Base-by-base conservation (phyloP, 768 basidiomycete species). In the Kwoniella sp. region DNA sequence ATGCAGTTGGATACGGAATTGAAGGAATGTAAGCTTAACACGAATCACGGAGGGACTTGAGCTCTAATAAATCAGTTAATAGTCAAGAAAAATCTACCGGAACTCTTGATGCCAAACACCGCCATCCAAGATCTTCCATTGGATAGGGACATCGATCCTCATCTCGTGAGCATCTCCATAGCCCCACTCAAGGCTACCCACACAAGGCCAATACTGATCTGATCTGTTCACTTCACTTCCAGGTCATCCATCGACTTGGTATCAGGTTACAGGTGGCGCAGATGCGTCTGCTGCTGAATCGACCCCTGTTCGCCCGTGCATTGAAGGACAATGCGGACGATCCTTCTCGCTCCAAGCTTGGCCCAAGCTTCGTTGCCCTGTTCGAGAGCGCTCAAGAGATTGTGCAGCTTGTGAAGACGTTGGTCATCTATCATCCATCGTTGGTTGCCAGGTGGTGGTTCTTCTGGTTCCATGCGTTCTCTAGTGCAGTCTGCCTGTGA, bases 301-400 rank as follows among this genome's bases (percentile, higher is more conserved):
- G 78, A n/a, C 71, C 79, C 7, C 69, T 68, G 4, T 79, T 81
- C 55, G 65, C 73, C 22, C 65, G 69, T 28, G 77, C 79, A 5
- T 34, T 81, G 13, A 65, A 73, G 37, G 73, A 76, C 61, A 63
- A 72, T 47, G 71, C 76, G 0, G 70, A 62, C 13, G 77, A 79
- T 70, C 79, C 79, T 1, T 71, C 70, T 22, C 60, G 61, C 8
- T 64, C 70, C 26, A 71, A 75, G 47, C 65, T 73, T 29, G 73
- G 73, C 1, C 48, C 61, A 3, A 67, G 66, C 26, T 81, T 81
- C 59, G 34, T 73, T 2, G 75, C 71, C 17, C 63, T 79, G 0
- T 81, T 75, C 56, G 76, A 78, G 55, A 70, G 68, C 26, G 76
- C 78, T 5, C 75, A 72, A 31, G 77, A 81, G 55, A 77, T 81